A percentile compares a stretch with the other conserved stretches of the same genome.
Conservation (phyloP, 2,329 filamentous ascomycete genomes). For the Trichophyton mentagrophytes region DNA sequence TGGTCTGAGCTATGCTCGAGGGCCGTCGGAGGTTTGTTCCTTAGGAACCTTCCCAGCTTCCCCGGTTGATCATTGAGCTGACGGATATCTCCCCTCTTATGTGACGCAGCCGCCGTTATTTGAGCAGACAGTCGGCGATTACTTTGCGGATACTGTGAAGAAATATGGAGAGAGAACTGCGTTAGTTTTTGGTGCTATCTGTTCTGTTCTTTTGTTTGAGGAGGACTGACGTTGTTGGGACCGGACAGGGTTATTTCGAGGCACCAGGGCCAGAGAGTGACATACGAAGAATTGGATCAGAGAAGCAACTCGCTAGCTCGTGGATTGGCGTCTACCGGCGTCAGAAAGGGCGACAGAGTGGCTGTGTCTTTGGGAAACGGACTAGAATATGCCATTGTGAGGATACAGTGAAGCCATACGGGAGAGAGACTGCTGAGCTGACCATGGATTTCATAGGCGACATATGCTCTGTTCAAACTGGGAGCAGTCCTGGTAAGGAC, state of each 20-base stretch:
- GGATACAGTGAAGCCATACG: conserved; percentile 11
- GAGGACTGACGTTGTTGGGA: conserved; percentile 3
- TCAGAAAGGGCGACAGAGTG: conserved; percentile 70
- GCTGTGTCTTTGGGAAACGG: conserved; percentile 79
- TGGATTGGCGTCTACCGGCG: conserved; percentile 56
- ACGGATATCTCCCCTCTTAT: conserved; percentile 10
- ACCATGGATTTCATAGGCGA: conserved; percentile 31
- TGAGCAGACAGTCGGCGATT: conserved; percentile 35
- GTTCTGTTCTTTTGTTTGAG: not conserved
- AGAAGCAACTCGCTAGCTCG: conserved; percentile 63
- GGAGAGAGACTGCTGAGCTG: not conserved
- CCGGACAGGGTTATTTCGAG: conserved; percentile 41
- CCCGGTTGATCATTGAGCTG: not conserved
- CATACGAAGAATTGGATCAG: conserved; percentile 61
- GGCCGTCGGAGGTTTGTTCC: conserved; percentile 20
- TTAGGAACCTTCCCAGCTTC: not conserved
- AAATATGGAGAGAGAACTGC: conserved; percentile 38
- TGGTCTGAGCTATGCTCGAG: conserved; percentile 22
- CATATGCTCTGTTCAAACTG: conserved; percentile 84
- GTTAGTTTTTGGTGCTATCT: conserved; percentile 27
- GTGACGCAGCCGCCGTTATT: conserved; percentile 31
- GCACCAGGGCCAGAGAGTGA: conserved; percentile 53
- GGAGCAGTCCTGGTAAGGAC: conserved; percentile 64
- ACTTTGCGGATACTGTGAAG: conserved; percentile 34
- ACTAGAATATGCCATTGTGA: conserved; percentile 64